Percentiles rank a stretch among this genome's conserved stretches.
phyloP scores from a whole-genome alignment of 176 grass and related monocot species.

The Calamus simplicifolius region DNA sequence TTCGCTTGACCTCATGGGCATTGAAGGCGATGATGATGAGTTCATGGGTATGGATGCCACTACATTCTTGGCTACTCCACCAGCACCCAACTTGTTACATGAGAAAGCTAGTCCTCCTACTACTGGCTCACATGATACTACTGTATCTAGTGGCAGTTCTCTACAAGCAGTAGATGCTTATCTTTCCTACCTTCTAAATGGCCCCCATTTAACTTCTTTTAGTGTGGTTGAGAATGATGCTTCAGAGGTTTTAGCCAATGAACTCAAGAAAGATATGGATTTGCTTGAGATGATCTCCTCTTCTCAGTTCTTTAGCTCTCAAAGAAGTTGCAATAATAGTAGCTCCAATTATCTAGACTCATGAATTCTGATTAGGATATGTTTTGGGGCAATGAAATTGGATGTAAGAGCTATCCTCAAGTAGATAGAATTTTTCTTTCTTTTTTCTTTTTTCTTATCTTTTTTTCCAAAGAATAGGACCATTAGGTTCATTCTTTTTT shows the following conservation, averaged over 20 bases:
- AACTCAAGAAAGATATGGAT: slow-evolving; percentile 32
- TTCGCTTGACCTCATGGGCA: background rate
- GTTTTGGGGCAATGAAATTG: too few relatives aligned
- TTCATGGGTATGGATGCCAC: background rate
- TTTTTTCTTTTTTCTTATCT: too few relatives aligned
- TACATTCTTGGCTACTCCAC: background rate
- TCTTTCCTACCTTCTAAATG: slow-evolving; percentile 9
- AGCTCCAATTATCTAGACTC: background rate
- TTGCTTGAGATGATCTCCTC: slow-evolving; percentile 39
- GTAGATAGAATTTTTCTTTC: too few relatives aligned
- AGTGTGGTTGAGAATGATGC: background rate
- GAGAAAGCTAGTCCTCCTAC: background rate
- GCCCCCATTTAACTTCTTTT: background rate
- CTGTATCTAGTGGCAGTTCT: too few relatives aligned
- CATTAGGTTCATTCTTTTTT: too few relatives aligned
- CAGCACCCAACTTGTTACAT: background rate
- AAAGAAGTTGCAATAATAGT: slow-evolving; percentile 14
- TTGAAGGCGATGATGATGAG: background rate
- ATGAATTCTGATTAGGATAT: too few relatives aligned
- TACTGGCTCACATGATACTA: background rate
- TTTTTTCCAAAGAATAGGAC: too few relatives aligned
- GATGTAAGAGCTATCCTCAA: too few relatives aligned
- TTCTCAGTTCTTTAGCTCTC: slow-evolving; percentile 12
- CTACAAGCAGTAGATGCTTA: background rate
- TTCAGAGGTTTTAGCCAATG: background rate